Base-by-base conservation (phyloP, 2,329 filamentous ascomycete species). In the Colletotrichum falcatum region DNA sequence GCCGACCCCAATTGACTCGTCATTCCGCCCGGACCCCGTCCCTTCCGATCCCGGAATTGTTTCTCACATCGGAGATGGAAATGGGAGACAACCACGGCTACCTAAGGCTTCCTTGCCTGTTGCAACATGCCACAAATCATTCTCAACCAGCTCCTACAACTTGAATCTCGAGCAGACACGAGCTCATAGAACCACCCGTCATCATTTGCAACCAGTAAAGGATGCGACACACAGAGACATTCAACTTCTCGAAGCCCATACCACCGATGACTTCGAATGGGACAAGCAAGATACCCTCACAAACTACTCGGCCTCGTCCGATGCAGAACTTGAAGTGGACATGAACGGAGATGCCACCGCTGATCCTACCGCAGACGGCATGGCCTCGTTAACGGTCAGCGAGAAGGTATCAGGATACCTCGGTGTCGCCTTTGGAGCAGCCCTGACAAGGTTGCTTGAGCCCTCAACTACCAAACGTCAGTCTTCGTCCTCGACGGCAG, bases 341-440 rank as follows among this genome's bases (percentile, higher is more conserved):
- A 73, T 75, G 2, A 77, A 77, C 28, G 76, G 75, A 3, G 61
- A 69, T 30, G 28, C 30, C 5, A 16, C 30, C 46, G 23, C 53
- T 11, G 62, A 65, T 5, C 78, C 78, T 1, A 75, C 80, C 16
- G 74, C 79, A n/a, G 80, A 82, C 56, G 80, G 80, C 14, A 82
- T 82, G 80, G 79, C 80, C 1, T 79, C 79, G 6, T 70, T 81
- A 5, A 78, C 79, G 1, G 77, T 81, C 23, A 75, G 76, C 26
- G 79, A 81, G 49, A 75, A 77, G 9, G 80, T 83, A 37, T 78
- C 79, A 1, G 84, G 84, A 6, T 86, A 85, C 73, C 79, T 85
- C 11, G 84, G 84, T 1, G 78, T 83, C 0, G 82, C 82, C 1
- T 85, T 82, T 7, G 83, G 83, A 1, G 83, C 82, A 20, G 83